Base-by-base conservation (phyloP, 495 filamentous ascomycete genomes). In the Tuber borchii region DNA sequence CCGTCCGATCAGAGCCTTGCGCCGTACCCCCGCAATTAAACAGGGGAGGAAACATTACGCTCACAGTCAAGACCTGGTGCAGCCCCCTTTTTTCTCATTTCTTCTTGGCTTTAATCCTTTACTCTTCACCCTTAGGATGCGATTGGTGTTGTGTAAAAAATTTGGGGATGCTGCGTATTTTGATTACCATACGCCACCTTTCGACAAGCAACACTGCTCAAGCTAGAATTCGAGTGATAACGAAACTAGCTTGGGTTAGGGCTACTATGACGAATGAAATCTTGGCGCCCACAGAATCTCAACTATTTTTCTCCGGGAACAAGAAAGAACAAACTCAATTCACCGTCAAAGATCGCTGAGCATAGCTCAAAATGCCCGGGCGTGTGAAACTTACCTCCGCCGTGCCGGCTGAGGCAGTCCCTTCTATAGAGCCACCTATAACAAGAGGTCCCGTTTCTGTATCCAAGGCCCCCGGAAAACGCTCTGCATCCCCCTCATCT, bases 351-450 rank as follows among this genome's bases (percentile, higher is more conserved):
- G 34, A 34, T 1, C 26, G 14, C 26, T 34, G 14, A 65, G 26
- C 26, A 6, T 17, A 34, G 26, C 34, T 51, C 72, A 75, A 56
- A 73, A 82, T 82, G 79, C 74, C 77, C 43, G 77, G 72, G 56
- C 74, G 79, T 74, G 73, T 75, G 40, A 82, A 77, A 2, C 74
- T 78, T 74, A 75, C 80, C 75, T 77, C 51, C 20, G 39, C 74
- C 46, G 74, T 76, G 65, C 69, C 19, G 43, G 74, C 77, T 43
- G 79, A 78, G 45, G 26, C 45, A 69, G 61, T 68, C 26, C 8
- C 34, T 37, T 12, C 20, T 34, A 65, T n/a, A 69, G 6, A 26
- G 34, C 14, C 46, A 7, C n/a, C 74, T 2, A 22, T 70, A 22
- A 71, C 71, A 48, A 69, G 73, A 46, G 9, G 45, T 16, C n/a